Evolutionary conservation across 768 basidiomycete species (phyloP), one percentile per base, ranked within the genome.

Genomic region (Hysterangium stoloniferum): DNA sequence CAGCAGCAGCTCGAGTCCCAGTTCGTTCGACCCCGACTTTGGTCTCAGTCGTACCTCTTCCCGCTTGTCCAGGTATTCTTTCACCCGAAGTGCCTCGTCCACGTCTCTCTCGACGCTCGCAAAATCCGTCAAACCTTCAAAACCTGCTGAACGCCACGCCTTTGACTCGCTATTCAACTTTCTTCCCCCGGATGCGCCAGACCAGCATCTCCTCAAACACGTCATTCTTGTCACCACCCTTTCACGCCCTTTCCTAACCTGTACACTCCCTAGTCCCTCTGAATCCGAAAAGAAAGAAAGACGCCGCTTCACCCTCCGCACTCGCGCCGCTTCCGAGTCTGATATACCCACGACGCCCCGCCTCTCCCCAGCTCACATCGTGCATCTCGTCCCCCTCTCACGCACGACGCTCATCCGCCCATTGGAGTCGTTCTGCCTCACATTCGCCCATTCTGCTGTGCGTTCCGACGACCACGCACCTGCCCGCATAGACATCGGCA

Each of bases 161-260:
- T 68, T 71, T 40, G 71, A 71, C 48, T 68, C 59, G 1, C 57
- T 72, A 12, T 42, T 71, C 50, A 66, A 71, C 48, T 70, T 65
- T 58, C 56, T 69, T 38, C 67, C 70, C 6, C 22, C 45, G 3
- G 47, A 43, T n/a, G 45, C 65, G 24, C 53, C 63, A 3, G 65
- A 68, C 54, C 65, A 66, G 48, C 57, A 62, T 1, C 54, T 70
- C 19, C 60, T 72, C 15, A 69, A 68, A 55, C 64, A 66, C 32
- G 55, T 67, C 4, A 71, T 72, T 46, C 65, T 71, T 11, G 64
- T 70, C 12, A 70, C 69, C 22, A 68, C 71, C 11, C 62, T 72
- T 28, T 60, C 62, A 8, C 63, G 66, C 3, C 64, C 69, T 5
- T 71, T 67, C 54, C 61, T 72, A 27, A 49, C 19, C 3, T 33